Base-by-base conservation (phyloP, 208 protist species). In the Ichthyophonus hoferi region DNA sequence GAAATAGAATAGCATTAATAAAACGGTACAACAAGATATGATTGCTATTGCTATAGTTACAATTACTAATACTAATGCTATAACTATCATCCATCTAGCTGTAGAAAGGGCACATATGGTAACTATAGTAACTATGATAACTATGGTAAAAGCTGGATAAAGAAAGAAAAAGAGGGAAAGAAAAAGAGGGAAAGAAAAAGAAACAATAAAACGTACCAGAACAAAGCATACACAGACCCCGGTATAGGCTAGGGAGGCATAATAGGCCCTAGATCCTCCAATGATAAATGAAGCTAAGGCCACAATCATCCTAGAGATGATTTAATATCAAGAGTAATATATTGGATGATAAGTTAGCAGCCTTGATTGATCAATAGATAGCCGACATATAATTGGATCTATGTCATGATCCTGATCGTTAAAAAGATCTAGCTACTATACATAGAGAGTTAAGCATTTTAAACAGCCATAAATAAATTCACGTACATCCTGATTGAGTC, bases 291-390 rank as follows among this genome's bases (percentile, higher is more conserved):
- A 14, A 14, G 33, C 81, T 37, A 85, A 35, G 42, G 81, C 35
- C 81, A 85, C 17, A 38, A 85, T 85, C 81, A 85, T 85, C 17
- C 81, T 85, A 38, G 12, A 17, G 7, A 81, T 17, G n/a, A n/a
- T n/a, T n/a, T n/a, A n/a, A n/a, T n/a, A n/a, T n/a, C n/a, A n/a
- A n/a, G n/a, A n/a, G n/a, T n/a, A n/a, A n/a, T n/a, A n/a, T n/a
- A n/a, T n/a, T n/a, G n/a, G n/a, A n/a, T n/a, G n/a, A n/a, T n/a
- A n/a, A n/a, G n/a, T n/a, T n/a, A n/a, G n/a, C n/a, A n/a, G n/a
- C n/a, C n/a, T n/a, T n/a, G n/a, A n/a, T n/a, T n/a, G n/a, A n/a
- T n/a, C n/a, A n/a, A n/a, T n/a, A n/a, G n/a, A n/a, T n/a, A n/a
- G n/a, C n/a, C n/a, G n/a, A n/a, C n/a, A n/a, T n/a, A n/a, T n/a